These are phyloP conservation scores for Saxispiralis lemnorum DNA, from an alignment of 495 filamentous ascomycete genomes.

Conservation along the genomic window DNA sequence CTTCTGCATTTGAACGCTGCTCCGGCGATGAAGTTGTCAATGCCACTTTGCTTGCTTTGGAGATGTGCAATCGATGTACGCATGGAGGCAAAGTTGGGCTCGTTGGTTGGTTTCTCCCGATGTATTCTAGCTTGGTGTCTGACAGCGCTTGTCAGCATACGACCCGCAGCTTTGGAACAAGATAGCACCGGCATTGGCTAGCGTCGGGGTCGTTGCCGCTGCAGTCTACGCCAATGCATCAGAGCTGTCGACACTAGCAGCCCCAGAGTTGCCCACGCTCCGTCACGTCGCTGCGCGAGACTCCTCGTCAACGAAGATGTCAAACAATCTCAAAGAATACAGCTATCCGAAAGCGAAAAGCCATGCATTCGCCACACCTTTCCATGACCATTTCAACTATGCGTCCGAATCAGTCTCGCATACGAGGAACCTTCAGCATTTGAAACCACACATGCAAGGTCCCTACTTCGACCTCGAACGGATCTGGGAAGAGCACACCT, in stretches of 20 bases:
- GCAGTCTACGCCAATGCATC: slow-evolving; percentile 20
- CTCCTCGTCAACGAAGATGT: slow-evolving; percentile 4
- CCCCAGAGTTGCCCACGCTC: background rate
- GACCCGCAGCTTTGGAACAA: background rate
- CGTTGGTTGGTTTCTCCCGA: slow-evolving; percentile 19
- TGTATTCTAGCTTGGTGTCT: background rate
- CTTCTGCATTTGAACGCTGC: slow-evolving; percentile 2
- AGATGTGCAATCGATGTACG: slow-evolving; percentile 18
- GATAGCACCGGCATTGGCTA: slow-evolving; percentile 7
- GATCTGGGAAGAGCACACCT: slow-evolving; percentile 44
- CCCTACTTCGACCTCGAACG: slow-evolving; percentile 42
- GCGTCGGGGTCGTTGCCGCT: slow-evolving; percentile 19
- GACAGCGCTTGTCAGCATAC: background rate
- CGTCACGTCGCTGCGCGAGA: too few species aligned
- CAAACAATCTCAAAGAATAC: slow-evolving; percentile 8
- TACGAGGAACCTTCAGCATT: slow-evolving; percentile 33
- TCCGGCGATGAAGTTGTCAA: slow-evolving; percentile 9
- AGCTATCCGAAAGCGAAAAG: slow-evolving; percentile 20
- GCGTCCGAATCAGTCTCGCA: slow-evolving; percentile 29
- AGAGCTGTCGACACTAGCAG: slow-evolving; percentile 1
- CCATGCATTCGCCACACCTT: slow-evolving; percentile 27
- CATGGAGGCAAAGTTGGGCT: slow-evolving; percentile 20
- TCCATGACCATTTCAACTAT: slow-evolving; percentile 24
- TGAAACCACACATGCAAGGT: slow-evolving; percentile 33
- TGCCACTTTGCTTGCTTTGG: slow-evolving; percentile 15